Conservation (phyloP, 208 protist species). For the Angomonas ambiguus region DNA sequence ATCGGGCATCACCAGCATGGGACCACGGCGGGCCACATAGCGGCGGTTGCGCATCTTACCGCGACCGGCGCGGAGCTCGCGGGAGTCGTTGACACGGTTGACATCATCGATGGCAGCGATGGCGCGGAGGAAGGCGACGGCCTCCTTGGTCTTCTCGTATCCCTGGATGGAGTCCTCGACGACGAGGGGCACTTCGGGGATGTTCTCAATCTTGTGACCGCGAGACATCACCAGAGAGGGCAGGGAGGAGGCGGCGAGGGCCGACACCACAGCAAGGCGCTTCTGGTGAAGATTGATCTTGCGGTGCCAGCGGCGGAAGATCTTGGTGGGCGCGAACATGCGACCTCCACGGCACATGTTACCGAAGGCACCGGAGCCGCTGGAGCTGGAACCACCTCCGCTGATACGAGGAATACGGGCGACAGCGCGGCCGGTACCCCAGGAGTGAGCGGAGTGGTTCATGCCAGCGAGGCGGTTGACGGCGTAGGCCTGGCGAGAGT, state of each 20-base stretch:
- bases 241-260: slow-evolving; percentile 96
- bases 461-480: slow-evolving; percentile 94
- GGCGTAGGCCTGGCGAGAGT: slow-evolving; percentile 96
- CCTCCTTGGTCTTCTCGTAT: slow-evolving; percentile 95
- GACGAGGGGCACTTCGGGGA: slow-evolving; percentile 97
- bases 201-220: slow-evolving; percentile 96
- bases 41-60: slow-evolving; percentile 98
- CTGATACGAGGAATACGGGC: slow-evolving; percentile 99
- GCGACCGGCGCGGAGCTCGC: slow-evolving; percentile 90
- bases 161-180: slow-evolving; percentile 88
- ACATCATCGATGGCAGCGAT: slow-evolving; percentile 95
- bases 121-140: slow-evolving; percentile 91
- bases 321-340: slow-evolving; percentile 99
- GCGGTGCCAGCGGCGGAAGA: slow-evolving; percentile 97
- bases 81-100: slow-evolving; percentile 87
- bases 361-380: slow-evolving; percentile 98
- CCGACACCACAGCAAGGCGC: slow-evolving; percentile 96
- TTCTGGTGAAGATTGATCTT: slow-evolving; percentile 97
- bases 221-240: slow-evolving; percentile 96
- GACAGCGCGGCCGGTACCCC: slow-evolving; percentile 99
- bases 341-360: slow-evolving; percentile 99
- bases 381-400: slow-evolving; percentile 96
- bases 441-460: slow-evolving; percentile 97
- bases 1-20: slow-evolving; percentile 95
- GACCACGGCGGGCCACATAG: slow-evolving; percentile 92